Percentiles rank a stretch among this genome's conserved stretches.
Conservation (phyloP, 805 yeast species). For the Clavispora phyllophila region DNA sequence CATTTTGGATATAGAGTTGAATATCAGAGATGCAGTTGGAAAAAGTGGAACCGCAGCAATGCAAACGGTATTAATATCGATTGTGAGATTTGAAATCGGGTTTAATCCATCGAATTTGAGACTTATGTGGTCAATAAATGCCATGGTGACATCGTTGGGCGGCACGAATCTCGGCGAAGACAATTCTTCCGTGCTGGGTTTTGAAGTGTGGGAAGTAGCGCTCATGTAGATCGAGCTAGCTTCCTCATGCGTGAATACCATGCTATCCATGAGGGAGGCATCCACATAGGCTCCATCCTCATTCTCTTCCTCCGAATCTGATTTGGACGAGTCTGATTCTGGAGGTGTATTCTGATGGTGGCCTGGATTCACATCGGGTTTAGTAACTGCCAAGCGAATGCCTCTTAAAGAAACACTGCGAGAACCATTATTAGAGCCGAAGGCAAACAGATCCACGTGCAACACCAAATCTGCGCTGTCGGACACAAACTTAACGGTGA, state of each 20-base stretch:
- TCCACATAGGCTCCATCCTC: constrained; percentile 26
- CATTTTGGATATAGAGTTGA: constrained; percentile 34
- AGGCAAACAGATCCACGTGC: constrained; percentile 24
- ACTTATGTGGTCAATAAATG: constrained; percentile 31
- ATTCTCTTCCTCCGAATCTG: constrained; percentile 2
- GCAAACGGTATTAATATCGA: constrained; percentile 37
- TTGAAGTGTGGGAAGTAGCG: constrained; percentile 49
- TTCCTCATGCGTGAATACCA: constrained; percentile 62
- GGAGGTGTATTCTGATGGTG: constrained; percentile 6
- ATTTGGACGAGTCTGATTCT: constrained; percentile 1
- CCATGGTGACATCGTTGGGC: constrained; percentile 15
- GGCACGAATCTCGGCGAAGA: constrained; percentile 19
- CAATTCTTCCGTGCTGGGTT: background rate
- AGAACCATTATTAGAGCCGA: constrained; percentile 43
- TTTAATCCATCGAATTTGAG: constrained; percentile 47
- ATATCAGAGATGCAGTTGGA: constrained; percentile 30
- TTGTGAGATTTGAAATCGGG: constrained; percentile 27
- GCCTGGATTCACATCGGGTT: constrained; percentile 36
- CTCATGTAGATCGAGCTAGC: constrained; percentile 78
- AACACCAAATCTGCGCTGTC: constrained; percentile 36
- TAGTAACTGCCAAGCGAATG: constrained; percentile 33
- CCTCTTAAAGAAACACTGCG: constrained; percentile 39
- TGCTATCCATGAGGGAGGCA: constrained; percentile 49
- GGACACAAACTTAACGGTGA: constrained; percentile 45
- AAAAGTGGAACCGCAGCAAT: constrained; percentile 42